Percentiles rank a stretch among this genome's conserved stretches.
These are phyloP conservation scores for Coffea canephora DNA, from an alignment of 257 asterid genomes.

Conservation along the genomic window DNA sequence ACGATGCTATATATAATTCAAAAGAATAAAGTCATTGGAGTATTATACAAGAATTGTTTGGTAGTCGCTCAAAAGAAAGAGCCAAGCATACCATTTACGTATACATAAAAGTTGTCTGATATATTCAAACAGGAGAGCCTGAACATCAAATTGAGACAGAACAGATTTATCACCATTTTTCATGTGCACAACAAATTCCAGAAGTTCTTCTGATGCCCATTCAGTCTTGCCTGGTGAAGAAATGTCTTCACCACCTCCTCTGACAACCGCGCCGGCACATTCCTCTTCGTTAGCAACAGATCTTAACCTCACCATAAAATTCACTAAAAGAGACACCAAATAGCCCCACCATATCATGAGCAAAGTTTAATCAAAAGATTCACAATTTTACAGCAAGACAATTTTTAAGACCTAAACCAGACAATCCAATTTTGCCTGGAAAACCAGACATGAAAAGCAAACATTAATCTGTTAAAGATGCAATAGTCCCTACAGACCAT, in stretches of 20 bases:
- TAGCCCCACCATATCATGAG: background rate
- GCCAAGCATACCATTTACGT: too few relatives aligned
- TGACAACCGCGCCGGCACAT: constrained; percentile 26
- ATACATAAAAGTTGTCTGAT: constrained; percentile 31
- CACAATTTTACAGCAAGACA: background rate
- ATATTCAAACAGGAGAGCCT: constrained; percentile 89
- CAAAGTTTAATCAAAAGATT: background rate
- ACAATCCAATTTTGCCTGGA: background rate
- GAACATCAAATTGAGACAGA: constrained; percentile 44
- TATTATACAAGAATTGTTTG: too few relatives aligned
- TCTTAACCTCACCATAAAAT: constrained; percentile 41
- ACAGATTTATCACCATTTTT: constrained; percentile 70
- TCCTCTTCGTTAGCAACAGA: constrained; percentile 41
- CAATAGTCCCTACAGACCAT: too few relatives aligned
- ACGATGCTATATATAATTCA: too few relatives aligned
- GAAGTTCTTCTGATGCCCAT: constrained; percentile 96
- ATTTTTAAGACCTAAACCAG: background rate
- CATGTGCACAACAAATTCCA: constrained; percentile 95
- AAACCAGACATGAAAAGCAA: background rate
- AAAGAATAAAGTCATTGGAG: too few relatives aligned
- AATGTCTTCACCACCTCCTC: constrained; percentile 35
- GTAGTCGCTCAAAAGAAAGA: too few relatives aligned
- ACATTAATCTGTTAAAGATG: background rate
- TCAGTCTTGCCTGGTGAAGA: constrained; percentile 47
- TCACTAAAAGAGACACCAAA: background rate